phyloP scores from a whole-genome alignment of 768 basidiomycete genomes.

The Serendipita vermifera region DNA sequence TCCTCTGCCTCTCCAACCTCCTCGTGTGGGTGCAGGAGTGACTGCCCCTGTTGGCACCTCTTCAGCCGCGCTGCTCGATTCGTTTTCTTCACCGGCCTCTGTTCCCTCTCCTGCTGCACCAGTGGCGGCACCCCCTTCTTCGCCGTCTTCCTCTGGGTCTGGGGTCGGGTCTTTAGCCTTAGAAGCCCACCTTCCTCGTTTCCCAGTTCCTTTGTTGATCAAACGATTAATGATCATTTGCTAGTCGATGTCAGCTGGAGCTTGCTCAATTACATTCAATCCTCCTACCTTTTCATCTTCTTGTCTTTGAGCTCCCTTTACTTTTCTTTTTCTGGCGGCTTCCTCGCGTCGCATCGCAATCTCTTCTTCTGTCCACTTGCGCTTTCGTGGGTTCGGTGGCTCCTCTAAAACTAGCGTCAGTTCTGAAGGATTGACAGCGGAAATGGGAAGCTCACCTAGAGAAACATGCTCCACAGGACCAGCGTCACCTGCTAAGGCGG shows the following conservation, averaged over 20 bases:
- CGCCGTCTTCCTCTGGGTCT: not conserved
- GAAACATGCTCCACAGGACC: conserved; percentile 2
- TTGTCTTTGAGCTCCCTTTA: conserved; percentile 1
- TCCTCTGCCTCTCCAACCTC: not conserved
- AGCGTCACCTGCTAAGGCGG: not conserved
- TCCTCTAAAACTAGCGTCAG: not conserved
- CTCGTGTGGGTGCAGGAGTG: not conserved
- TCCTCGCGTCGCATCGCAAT: conserved; percentile 6
- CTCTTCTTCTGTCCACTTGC: conserved; percentile 8
- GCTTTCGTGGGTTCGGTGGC: not conserved
- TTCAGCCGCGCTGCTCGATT: not conserved
- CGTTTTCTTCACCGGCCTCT: conserved; percentile 1
- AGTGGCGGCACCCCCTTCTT: not conserved
- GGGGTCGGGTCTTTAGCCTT: conserved; percentile 7
- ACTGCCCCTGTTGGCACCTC: not conserved
- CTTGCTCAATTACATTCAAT: too few species aligned
- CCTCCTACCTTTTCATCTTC: conserved; percentile 1
- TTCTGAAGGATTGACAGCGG: not conserved
- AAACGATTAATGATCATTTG: conserved; percentile 10
- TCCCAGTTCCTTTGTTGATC: conserved; percentile 6
- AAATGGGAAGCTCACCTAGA: not conserved
- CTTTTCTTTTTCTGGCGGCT: conserved; percentile 1
- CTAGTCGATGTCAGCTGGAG: not conserved
- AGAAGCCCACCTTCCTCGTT: conserved; percentile 1
- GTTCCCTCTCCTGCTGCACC: conserved; percentile 7